Base-by-base conservation (phyloP, 331 rosid genomes). In the Prunus yedoensis region DNA sequence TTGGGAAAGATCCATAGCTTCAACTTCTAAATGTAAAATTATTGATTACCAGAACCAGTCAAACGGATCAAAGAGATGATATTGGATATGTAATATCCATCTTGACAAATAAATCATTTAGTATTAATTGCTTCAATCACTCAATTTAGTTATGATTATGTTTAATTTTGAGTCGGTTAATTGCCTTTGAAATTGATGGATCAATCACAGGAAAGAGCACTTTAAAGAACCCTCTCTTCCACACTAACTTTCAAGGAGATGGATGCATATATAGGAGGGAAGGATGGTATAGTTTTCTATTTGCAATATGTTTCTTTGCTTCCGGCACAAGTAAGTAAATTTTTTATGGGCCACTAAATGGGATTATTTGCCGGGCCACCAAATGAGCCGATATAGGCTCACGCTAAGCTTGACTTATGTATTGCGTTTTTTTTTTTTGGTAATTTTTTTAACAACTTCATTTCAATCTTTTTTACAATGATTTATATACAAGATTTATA, bases 201-300 rank as follows among this genome's bases (percentile, higher is more conserved):
- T 35, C 38, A 35, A 35, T 35, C 8, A 35, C 89, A 90, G 93
- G 96, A 66, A 91, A 90, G 87, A 91, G 96, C 77, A 91, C 96
- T 62, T 79, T 91, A 49, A 57, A 88, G 85, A 89, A 91, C 77
- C 87, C 85, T 77, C 90, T 91, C 61, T 89, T 91, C 79, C 85
- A 68, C 74, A 91, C 96, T 27, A 81, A 54, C 45, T 35, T 91
- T 91, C 81, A 75, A 80, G 78, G 93, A 89, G 86, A 91, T 89
- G 93, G 90, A 91, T 82, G 90, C 91, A 17, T 35, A 35, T 35
- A 5, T 35, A 35, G 38, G 82, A 60, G 80, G 91, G 94, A 81
- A 85, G 93, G 93, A 87, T 74, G 59, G 50, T 35, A 35, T 66
- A 66, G 16, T 53, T 11, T 11, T 66, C 12, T 65, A 21, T 35